These are phyloP conservation scores for Allomyces arbusculus DNA, from an alignment of 192 early-diverging fungal species.

Conservation along the genomic window DNA sequence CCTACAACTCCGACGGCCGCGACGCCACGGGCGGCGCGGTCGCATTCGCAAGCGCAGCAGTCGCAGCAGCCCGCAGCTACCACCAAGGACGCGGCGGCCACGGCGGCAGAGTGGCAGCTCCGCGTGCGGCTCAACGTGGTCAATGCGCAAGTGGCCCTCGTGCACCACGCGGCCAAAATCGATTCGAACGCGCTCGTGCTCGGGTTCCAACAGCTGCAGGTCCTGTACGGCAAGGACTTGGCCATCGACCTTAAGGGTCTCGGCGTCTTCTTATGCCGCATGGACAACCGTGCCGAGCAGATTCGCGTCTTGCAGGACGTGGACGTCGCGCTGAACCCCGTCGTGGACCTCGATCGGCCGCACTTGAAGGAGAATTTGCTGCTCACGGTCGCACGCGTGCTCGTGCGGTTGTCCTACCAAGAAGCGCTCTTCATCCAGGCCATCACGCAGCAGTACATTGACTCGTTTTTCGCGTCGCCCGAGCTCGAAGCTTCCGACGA, in stretches of 20 bases:
- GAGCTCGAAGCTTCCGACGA: no score
- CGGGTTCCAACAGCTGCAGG: slow-evolving; percentile 33
- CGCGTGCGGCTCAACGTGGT: slow-evolving; percentile 59
- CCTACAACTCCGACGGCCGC: slow-evolving; percentile 2
- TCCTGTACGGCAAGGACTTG: slow-evolving; percentile 9
- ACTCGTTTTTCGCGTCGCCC: no score
- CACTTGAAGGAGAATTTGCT: no score
- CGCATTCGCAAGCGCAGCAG: slow-evolving; percentile 1
- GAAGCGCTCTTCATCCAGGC: slow-evolving; percentile 64
- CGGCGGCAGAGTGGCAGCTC: slow-evolving; percentile 7
- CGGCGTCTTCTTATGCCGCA: slow-evolving; percentile 76
- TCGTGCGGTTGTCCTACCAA: slow-evolving; percentile 67
- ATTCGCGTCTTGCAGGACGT: slow-evolving; percentile 82
- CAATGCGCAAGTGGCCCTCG: slow-evolving; percentile 63
- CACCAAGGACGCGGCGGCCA: not conserved
- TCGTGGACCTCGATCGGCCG: slow-evolving; percentile 46
- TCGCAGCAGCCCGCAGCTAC: not conserved
- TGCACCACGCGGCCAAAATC: slow-evolving; percentile 45
- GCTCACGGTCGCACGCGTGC: slow-evolving; percentile 10
- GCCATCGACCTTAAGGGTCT: slow-evolving; percentile 56
- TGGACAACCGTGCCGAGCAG: slow-evolving; percentile 63
- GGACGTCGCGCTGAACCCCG: slow-evolving; percentile 50
- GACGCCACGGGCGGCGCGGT: not conserved
- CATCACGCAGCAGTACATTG: not conserved
- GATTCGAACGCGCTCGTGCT: slow-evolving; percentile 81